Evolutionary conservation across 2,329 filamentous ascomycete species (phyloP), one percentile per base, ranked within the genome.

Genomic region (Fusarium veterinarium): DNA sequence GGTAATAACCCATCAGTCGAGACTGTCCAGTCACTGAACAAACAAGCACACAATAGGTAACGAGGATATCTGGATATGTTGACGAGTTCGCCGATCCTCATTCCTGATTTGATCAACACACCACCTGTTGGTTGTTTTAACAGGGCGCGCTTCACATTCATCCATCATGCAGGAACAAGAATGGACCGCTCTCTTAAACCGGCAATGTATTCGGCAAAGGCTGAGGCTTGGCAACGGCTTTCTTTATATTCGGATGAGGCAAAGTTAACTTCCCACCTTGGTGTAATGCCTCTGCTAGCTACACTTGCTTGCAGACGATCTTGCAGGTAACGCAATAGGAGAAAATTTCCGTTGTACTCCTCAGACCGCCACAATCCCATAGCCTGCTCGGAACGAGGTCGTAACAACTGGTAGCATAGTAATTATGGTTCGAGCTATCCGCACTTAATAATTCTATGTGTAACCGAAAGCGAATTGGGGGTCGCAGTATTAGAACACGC

Each of bases 191-290:
- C 37, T 23, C 41, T 68, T 37, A 40, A 49, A 28, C 53, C 42
- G 41, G 48, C 14, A 46, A 68, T 63, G 31, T 37, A 38, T 31
- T 56, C 44, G 48, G 41, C 41, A 63, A 46, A 28, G 45, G 42
- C 40, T 65, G 44, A 56, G 51, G 66, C 64, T 61, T 71, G 46
- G 41, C 48, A 48, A 60, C 31, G 28, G 46, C 20, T 48, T 35
- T 53, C 59, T 51, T 60, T 35, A 37, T 60, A 44, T 28, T 37
- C n/a, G 16, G 13, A 17, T 28, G 46, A 23, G 37, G 30, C 33
- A 20, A 31, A 35, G 19, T 25, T 23, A n/a, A 40, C 37, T 17
- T 9, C 13, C 8, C 40, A 5, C 37, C n/a, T 49, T 28, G 11
- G 11, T 60, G 30, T 28, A 19, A 25, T 53, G 33, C 20, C 33